These are phyloP conservation scores for Termitomyces sp. DNA, from an alignment of 768 basidiomycete species.

Conservation along the genomic window DNA sequence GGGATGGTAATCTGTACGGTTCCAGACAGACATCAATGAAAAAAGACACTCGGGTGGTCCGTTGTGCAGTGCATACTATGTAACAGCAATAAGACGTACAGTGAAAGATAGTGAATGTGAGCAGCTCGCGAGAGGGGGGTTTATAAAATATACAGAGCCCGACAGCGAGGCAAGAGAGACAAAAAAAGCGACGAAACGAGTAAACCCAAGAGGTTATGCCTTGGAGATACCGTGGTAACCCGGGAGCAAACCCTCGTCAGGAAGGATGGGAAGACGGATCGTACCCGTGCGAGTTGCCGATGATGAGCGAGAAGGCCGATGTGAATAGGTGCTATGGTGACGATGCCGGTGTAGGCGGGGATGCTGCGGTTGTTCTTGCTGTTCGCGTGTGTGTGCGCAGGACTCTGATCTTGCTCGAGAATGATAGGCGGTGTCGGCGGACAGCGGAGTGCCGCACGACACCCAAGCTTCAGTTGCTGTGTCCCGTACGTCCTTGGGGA, in stretches of 20 bases:
- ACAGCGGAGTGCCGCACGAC: slow-evolving; percentile 23
- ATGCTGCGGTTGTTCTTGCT: slow-evolving; percentile 18
- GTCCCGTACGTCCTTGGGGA: slow-evolving; percentile 50
- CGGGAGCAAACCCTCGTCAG: slow-evolving; percentile 44
- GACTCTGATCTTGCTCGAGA: slow-evolving; percentile 20
- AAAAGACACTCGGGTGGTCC: not conserved
- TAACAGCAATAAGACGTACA: slow-evolving; percentile 3
- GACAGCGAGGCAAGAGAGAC: not conserved
- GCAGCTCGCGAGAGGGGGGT: not conserved
- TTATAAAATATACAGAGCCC: slow-evolving; percentile 9
- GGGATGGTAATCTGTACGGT: not conserved
- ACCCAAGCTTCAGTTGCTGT: slow-evolving; percentile 72
- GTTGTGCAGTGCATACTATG: not conserved
- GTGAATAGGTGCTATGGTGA: slow-evolving; percentile 24
- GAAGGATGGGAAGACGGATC: slow-evolving; percentile 41
- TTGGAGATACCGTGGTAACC: slow-evolving; percentile 19
- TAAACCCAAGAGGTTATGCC: no score
- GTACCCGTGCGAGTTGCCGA: slow-evolving; percentile 29
- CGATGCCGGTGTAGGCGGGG: slow-evolving; percentile 25
- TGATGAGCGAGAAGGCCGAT: slow-evolving; percentile 20
- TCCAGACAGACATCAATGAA: slow-evolving; percentile 2
- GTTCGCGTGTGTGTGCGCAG: slow-evolving; percentile 10
- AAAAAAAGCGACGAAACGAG: no score
- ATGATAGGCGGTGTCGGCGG: slow-evolving; percentile 7
- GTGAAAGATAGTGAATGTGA: not conserved